phyloP scores from a whole-genome alignment of 208 protist species.

The Trypanosoma platydactyli region DNA sequence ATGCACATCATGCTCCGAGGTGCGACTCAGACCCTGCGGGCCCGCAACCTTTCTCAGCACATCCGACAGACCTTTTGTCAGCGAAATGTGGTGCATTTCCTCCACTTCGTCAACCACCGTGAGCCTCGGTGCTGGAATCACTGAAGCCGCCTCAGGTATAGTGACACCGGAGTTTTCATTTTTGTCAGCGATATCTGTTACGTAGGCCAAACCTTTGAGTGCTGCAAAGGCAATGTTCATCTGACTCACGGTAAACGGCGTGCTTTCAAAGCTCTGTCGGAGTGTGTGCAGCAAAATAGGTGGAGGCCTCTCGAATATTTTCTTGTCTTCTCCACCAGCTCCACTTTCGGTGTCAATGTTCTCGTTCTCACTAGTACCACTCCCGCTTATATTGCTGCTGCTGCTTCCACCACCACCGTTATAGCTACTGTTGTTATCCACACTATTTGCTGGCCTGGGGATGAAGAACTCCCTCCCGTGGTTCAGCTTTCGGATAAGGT shows the following conservation, averaged over 20 bases:
- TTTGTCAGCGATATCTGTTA: slow-evolving; percentile 35
- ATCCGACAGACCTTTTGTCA: slow-evolving; percentile 50
- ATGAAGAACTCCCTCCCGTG: slow-evolving; percentile 62
- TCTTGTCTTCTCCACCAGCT: neutral
- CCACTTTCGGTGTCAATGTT: neutral
- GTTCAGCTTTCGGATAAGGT: slow-evolving; percentile 76
- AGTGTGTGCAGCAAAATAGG: slow-evolving; percentile 20
- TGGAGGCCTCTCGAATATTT: neutral
- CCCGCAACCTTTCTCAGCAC: slow-evolving; percentile 36
- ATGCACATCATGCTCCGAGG: slow-evolving; percentile 16
- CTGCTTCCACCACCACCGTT: neutral
- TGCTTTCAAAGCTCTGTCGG: slow-evolving; percentile 58
- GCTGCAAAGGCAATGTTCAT: slow-evolving; percentile 73
- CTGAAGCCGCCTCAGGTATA: neutral
- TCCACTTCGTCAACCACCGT: slow-evolving; percentile 40
- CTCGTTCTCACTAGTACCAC: neutral
- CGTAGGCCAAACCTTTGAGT: slow-evolving; percentile 71
- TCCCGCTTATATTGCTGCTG: neutral
- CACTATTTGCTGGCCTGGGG: slow-evolving; percentile 28
- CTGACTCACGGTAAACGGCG: slow-evolving; percentile 63
- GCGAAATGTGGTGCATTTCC: slow-evolving; percentile 43
- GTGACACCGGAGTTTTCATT: slow-evolving; percentile 1
- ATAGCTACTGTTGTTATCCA: neutral
- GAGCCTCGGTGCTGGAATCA: slow-evolving; percentile 32
- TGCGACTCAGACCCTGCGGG: neutral